Percentiles rank a stretch among this genome's conserved stretches.
Evolutionary conservation across 1,139 yeast genomes (phyloP).

Genomic region (Blastobotrys illinoisensis): DNA sequence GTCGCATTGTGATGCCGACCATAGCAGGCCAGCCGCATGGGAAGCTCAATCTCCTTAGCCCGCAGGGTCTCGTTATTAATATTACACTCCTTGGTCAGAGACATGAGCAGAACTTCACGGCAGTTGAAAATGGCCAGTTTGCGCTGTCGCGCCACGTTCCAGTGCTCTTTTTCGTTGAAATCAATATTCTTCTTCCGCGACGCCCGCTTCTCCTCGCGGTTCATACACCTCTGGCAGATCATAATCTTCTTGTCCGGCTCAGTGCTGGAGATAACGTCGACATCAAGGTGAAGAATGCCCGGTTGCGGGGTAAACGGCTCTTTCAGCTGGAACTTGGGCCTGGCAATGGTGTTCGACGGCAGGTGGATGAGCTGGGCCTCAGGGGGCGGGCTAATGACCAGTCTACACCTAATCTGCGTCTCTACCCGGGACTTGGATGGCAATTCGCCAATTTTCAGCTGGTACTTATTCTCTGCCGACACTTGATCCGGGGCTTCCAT

Average conservation of each 20-base stretch:
- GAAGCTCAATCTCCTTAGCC: constrained; percentile 56
- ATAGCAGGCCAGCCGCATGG: constrained; percentile 88
- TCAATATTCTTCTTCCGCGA: constrained; percentile 67
- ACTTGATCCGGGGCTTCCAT: background rate
- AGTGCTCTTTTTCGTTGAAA: constrained; percentile 62
- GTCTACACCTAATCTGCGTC: constrained; percentile 78
- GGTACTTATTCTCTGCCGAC: constrained; percentile 40
- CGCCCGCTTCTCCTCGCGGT: constrained; percentile 90
- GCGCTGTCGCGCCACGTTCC: constrained; percentile 68
- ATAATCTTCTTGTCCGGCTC: constrained; percentile 49
- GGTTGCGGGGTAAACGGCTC: constrained; percentile 34
- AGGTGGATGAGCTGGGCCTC: constrained; percentile 68
- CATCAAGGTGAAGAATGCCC: constrained; percentile 31
- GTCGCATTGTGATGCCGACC: constrained; percentile 90
- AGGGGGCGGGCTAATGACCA: constrained; percentile 73
- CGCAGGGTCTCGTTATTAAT: constrained; percentile 20
- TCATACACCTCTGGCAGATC: constrained; percentile 82
- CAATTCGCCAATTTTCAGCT: constrained; percentile 52
- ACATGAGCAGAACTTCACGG: constrained; percentile 75
- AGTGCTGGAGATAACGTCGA: constrained; percentile 37
- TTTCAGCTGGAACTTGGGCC: constrained; percentile 65
- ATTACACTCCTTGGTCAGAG: constrained; percentile 31
- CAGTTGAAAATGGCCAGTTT: constrained; percentile 88
- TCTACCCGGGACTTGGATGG: constrained; percentile 87
- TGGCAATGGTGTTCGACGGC: constrained; percentile 82